Evolutionary conservation across 495 filamentous ascomycete species (phyloP), one percentile per base, ranked within the genome.

Genomic region (Cercophora sp.): DNA sequence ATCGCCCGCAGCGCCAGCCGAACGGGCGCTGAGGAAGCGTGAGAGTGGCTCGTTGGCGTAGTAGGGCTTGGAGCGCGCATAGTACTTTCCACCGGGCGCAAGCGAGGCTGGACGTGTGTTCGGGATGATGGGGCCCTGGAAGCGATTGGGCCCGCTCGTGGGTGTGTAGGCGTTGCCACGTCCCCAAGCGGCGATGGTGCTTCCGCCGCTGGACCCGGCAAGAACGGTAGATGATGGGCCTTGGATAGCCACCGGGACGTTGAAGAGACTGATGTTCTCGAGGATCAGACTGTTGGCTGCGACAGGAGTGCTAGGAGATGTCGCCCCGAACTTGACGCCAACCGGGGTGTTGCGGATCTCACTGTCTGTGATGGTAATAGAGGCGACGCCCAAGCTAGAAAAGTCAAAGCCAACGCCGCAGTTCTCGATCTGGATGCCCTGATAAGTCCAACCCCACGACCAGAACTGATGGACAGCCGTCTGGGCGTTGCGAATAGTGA

Each of bases 331-430:
- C 32, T 67, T 62, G 51, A 74, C 67, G 54, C 77, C 69, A 57
- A 78, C 61, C 5, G 79, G 78, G 2, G 85, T 89, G 65, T 87
- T 83, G 41, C 70, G 83, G 59, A 96, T 83, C 1, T 70, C 81
- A 66, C 83, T 88, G 70, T 96, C 91, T 16, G 90, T 76, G 55
- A 96, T 73, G 42, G 87, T 70, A 26, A 91, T 78, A 0, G 86
- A 88, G 44, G 87, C 86, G 27, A 89, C 87, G 45, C 55, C 51
- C 19, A 40, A 48, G 9, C 55, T 52, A 1, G 79, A 74, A 65
- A 89, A 88, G 56, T 86, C 77, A 29, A 89, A 74, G 45, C 84
- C 86, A 11, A 81, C 73, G 6, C 67, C 64, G 64, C 85, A 89
- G 65, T 86, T 81, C 53, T 70, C 69, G 57, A 88, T 80, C 34